A percentile compares a stretch with the other conserved stretches of the same genome.
Evolutionary conservation across 768 basidiomycete genomes (phyloP).

Genomic region (Lepiota subincarnata): DNA sequence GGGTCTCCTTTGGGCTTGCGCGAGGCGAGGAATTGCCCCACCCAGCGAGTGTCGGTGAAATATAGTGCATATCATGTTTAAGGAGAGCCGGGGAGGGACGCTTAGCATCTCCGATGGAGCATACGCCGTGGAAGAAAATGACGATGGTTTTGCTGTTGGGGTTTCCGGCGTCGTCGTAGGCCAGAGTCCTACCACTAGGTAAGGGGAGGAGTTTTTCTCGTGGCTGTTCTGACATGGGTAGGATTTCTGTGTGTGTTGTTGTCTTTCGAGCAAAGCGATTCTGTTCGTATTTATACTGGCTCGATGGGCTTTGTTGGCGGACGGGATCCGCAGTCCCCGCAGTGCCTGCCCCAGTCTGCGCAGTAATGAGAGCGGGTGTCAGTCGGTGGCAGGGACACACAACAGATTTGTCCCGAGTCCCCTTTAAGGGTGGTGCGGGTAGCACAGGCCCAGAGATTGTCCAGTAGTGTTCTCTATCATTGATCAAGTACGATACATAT

Average conservation of each 20-base stretch:
- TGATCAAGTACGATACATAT: not conserved
- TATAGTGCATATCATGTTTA: conserved; percentile 38
- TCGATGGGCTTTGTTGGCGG: no score
- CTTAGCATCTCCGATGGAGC: conserved; percentile 44
- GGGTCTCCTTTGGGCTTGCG: conserved; percentile 16
- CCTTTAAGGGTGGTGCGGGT: no score
- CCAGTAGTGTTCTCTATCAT: no score
- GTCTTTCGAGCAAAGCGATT: not conserved
- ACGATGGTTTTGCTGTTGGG: conserved; percentile 43
- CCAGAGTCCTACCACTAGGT: conserved; percentile 44
- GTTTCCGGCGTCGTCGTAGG: conserved; percentile 52
- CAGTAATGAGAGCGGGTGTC: no score
- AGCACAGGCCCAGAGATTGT: no score
- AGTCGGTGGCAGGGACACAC: no score
- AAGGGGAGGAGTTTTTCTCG: conserved; percentile 34
- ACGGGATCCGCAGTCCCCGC: no score
- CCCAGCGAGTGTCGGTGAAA: conserved; percentile 53
- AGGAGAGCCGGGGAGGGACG: conserved; percentile 28
- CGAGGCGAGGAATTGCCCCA: conserved; percentile 53
- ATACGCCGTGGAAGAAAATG: conserved; percentile 54
- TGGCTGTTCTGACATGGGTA: not conserved
- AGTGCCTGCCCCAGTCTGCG: no score
- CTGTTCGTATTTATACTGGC: not conserved
- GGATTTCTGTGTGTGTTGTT: not conserved
- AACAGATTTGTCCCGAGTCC: no score